Base-by-base conservation (phyloP, 2,329 filamentous ascomycete species). In the Pyricularia sp. region DNA sequence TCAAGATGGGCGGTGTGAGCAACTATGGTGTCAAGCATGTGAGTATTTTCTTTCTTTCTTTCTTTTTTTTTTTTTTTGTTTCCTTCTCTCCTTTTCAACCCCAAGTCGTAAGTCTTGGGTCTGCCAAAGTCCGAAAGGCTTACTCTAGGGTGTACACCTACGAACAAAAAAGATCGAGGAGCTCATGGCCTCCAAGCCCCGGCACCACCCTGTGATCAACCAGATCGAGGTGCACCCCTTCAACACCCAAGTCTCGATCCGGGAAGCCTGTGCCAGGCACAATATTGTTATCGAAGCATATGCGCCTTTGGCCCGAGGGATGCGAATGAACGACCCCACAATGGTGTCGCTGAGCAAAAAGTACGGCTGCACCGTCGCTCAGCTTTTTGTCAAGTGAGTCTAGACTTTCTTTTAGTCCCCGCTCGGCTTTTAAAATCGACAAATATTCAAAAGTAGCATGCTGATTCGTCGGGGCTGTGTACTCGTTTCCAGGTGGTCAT, bases 201-300 rank as follows among this genome's bases (percentile, higher is more conserved):
- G 80, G 0, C 81, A 89, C 60, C 73, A 78, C 10, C 90, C 90
- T 0, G 83, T 85, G 1, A 84, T 93, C 63, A 93, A 93, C 71
- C 90, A 94, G 76, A 88, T 93, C 70, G 88, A 93, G 73, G 82
- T 93, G 1, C 89, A 93, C 67, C 90, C 89, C 0, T 94, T 93
- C 82, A 91, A 93, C 73, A 91, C 88, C 1, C 84, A 88, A 64
- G 80, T 78, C 0, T 79, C 81, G 49, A 91, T 94, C 67, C 82
- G 85, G 0, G 79, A 82, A 13, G 86, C 84, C 69, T 90, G 90
- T 71, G 79, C 84, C 65, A 77, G 83, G 66, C 78, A 93, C 68
- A 77, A 79, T 49, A 92, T 94, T 65, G 76, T 87, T 0, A 81
- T 94, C 1, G 86, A 94, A 75, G 90, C 91, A 0, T 96, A 94